Evolutionary conservation across 2,329 filamentous ascomycete genomes (phyloP).

Genomic region (Calonectria fujianensis): DNA sequence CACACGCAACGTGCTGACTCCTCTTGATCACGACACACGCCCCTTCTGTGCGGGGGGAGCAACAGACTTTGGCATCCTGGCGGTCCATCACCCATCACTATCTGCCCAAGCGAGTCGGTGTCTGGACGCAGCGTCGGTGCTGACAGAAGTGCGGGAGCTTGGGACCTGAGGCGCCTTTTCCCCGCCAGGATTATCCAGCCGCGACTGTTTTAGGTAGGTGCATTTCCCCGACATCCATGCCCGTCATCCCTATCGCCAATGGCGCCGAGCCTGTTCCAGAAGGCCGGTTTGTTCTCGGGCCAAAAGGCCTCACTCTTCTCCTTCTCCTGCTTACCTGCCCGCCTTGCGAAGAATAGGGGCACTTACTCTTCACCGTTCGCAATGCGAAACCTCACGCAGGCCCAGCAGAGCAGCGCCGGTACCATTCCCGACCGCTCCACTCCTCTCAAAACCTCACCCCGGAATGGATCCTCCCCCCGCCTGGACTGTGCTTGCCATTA

Average conservation of each 20-base stretch:
- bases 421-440: background rate
- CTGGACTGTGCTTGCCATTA: conserved; percentile 37
- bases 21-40: conserved; percentile 17
- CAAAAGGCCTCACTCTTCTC: background rate
- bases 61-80: background rate
- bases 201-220: conserved; percentile 39
- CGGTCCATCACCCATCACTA: conserved; percentile 15
- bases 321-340: background rate
- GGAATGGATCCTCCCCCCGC: conserved; percentile 31
- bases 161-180: background rate
- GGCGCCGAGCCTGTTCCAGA: conserved; percentile 15
- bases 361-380: background rate
- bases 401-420: background rate
- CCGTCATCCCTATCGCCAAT: conserved; percentile 2
- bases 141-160: background rate
- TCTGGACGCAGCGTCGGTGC: background rate
- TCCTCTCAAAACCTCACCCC: conserved; percentile 26
- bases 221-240: conserved; percentile 24
- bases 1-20: conserved; percentile 22
- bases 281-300: background rate
- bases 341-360: background rate
- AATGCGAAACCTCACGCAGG: background rate
- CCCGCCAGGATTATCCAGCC: conserved; percentile 14
- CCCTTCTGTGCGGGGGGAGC: conserved; percentile 11
- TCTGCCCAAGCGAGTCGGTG: conserved; percentile 8